Percentiles rank a stretch among this genome's conserved stretches.
Conservation (phyloP, 2,329 filamentous ascomycete genomes). For the Chrysoporthe cubensis region DNA sequence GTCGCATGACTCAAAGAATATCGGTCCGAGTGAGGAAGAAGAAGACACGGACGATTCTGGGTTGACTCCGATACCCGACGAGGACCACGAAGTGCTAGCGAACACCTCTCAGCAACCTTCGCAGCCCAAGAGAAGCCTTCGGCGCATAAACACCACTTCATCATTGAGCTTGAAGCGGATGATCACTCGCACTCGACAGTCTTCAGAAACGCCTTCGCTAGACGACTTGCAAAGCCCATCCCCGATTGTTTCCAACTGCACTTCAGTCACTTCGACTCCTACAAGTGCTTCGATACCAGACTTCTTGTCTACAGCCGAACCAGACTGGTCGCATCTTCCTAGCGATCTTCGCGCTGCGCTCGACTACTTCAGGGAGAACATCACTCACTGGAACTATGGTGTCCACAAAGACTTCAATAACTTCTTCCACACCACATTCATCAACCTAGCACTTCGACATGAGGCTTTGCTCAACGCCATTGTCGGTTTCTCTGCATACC, state of each 20-base stretch:
- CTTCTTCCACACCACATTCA: constrained; percentile 74
- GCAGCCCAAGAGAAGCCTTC: constrained; percentile 35
- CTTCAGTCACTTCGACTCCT: constrained; percentile 42
- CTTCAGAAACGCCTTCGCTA: constrained; percentile 58
- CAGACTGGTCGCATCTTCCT: constrained; percentile 63
- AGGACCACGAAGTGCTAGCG: constrained; percentile 51
- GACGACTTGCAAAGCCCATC: constrained; percentile 57
- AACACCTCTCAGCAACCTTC: constrained; percentile 32
- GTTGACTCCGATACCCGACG: constrained; percentile 59
- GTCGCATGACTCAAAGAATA: constrained; percentile 44
- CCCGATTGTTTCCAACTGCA: constrained; percentile 54
- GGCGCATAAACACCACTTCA: constrained; percentile 45
- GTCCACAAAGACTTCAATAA: constrained; percentile 70
- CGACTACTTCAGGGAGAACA: constrained; percentile 74
- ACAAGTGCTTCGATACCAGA: constrained; percentile 38
- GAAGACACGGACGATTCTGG: constrained; percentile 51
- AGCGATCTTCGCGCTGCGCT: constrained; percentile 79
- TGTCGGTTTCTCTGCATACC: constrained; percentile 87
- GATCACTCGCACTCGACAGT: constrained; percentile 43
- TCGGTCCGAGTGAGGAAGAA: constrained; percentile 53
- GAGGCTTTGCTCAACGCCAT: constrained; percentile 85
- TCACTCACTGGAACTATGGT: constrained; percentile 83
- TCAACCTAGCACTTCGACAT: constrained; percentile 71
- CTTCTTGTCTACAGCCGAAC: constrained; percentile 34
- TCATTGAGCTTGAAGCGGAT: constrained; percentile 42